These are phyloP conservation scores for Asterionellopsis glacialis DNA, from an alignment of 108 stramenopile species.

Conservation along the genomic window DNA sequence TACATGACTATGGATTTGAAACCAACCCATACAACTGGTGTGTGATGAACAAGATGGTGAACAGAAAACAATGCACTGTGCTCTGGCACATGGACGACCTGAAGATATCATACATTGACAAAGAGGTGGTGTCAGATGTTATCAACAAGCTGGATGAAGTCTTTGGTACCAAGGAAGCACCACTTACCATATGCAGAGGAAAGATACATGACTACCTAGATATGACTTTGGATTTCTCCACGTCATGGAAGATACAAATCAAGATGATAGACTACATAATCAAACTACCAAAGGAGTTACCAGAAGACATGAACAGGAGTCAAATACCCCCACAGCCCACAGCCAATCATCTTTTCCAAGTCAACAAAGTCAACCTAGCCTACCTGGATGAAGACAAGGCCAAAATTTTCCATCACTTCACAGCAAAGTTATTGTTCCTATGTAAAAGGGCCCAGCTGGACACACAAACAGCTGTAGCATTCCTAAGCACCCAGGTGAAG, in stretches of 20 bases:
- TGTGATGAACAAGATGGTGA: conserved; percentile 22
- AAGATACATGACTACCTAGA: conserved; percentile 31
- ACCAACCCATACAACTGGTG: conserved; percentile 43
- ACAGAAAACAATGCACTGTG: conserved; percentile 19
- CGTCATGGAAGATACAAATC: background rate
- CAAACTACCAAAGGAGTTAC: conserved; percentile 12
- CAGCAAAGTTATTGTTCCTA: conserved; percentile 19
- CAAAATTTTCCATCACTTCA: background rate
- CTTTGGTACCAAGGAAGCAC: background rate
- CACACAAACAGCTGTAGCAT: conserved; percentile 25
- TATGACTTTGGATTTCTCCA: conserved; percentile 22
- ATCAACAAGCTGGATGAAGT: conserved; percentile 5
- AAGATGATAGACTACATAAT: conserved; percentile 15
- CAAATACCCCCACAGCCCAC: conserved; percentile 22
- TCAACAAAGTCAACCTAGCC: conserved; percentile 9
- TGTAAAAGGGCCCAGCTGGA: conserved; percentile 17
- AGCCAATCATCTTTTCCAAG: conserved; percentile 25
- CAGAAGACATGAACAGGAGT: conserved; percentile 16
- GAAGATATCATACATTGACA: conserved; percentile 26
- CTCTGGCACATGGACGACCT: conserved; percentile 27
- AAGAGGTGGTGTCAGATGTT: conserved; percentile 3
- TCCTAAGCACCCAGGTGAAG: conserved; percentile 40
- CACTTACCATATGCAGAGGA: conserved; percentile 9
- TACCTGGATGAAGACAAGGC: background rate
- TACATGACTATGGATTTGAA: conserved; percentile 18